phyloP scores from a whole-genome alignment of 208 protist genomes.

The Porcisia hertigi region DNA sequence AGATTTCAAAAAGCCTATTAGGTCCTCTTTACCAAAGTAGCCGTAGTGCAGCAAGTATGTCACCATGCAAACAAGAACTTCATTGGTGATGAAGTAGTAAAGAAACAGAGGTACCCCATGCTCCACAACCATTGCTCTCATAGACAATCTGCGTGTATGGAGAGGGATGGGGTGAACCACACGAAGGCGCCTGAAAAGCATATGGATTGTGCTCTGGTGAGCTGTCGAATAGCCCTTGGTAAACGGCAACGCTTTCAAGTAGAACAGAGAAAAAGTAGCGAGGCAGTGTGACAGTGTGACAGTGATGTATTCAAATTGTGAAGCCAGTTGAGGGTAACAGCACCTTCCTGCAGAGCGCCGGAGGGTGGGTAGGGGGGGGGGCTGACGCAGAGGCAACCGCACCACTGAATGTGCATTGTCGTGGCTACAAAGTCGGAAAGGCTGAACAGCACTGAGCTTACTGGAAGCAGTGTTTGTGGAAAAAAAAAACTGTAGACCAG shows the following conservation, averaged over 20 bases:
- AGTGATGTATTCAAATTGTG: background rate
- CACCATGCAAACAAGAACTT: slow-evolving; percentile 41
- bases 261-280: background rate
- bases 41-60: slow-evolving; percentile 60
- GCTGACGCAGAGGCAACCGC: background rate
- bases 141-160: slow-evolving; percentile 12
- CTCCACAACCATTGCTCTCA: slow-evolving; percentile 32
- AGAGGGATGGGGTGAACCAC: background rate
- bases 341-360: background rate
- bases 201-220: background rate
- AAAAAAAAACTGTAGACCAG: background rate
- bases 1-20: slow-evolving; percentile 43
- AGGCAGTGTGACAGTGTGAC: no score
- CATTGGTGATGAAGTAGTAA: slow-evolving; percentile 64
- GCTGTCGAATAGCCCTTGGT: background rate
- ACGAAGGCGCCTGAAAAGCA: slow-evolving; percentile 11
- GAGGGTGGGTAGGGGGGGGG: no score
- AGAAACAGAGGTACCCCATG: slow-evolving; percentile 39
- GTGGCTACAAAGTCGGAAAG: background rate
- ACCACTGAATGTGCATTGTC: background rate
- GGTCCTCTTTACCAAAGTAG: slow-evolving; percentile 56
- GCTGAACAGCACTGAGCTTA: background rate
- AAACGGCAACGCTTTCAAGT: background rate
- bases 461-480: background rate
- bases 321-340: no score